A percentile compares a stretch with the other conserved stretches of the same genome.
Conservation (phyloP, 169 alveolate genomes). For the Eimeria falciformis region DNA sequence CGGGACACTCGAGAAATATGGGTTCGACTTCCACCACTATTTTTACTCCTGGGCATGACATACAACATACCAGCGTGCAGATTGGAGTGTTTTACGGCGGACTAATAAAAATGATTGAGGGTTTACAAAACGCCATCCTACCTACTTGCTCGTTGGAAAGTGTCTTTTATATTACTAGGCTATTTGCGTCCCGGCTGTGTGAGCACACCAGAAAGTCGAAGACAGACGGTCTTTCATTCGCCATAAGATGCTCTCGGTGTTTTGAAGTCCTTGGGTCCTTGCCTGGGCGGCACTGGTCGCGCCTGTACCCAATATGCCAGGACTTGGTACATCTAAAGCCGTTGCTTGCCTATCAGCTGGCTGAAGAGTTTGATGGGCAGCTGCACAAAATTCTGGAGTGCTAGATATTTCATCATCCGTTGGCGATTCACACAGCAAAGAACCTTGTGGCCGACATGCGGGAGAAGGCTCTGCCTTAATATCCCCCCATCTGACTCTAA, state of each 20-base stretch:
- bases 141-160: too few species aligned
- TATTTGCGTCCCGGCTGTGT: too few species aligned
- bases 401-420: neutral
- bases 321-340: neutral
- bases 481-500: constrained; percentile 42
- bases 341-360: neutral
- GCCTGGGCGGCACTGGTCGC: neutral
- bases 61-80: neutral
- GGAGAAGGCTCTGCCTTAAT: constrained; percentile 7
- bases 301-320: constrained; percentile 2
- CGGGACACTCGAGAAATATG: neutral
- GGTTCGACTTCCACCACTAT: neutral
- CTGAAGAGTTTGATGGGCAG: neutral
- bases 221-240: constrained; percentile 43
- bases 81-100: neutral
- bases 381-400: neutral
- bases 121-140: too few species aligned
- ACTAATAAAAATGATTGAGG: too few species aligned
- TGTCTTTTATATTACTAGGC: too few species aligned
- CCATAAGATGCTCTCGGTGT: constrained; percentile 22
- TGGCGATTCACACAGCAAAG: constrained; percentile 6
- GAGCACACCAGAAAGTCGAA: constrained; percentile 34
- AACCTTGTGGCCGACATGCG: neutral
- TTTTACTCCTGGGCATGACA: neutral
- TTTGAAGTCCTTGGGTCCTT: constrained; percentile 40